Conservation (phyloP, 495 filamentous ascomycete genomes). For the Penicillium taxi region DNA sequence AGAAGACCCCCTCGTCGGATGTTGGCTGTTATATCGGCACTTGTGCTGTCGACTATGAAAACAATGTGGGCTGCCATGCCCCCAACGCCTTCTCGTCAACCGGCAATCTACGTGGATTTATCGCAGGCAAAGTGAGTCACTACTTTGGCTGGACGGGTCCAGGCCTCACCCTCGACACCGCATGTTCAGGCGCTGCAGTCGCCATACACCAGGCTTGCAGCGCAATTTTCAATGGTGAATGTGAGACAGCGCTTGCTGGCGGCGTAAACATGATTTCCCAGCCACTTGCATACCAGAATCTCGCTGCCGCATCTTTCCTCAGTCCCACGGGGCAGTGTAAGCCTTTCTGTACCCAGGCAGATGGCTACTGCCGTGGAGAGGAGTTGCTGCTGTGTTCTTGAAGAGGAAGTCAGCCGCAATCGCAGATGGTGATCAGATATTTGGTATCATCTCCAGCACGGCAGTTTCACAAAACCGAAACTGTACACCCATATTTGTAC, state of each 20-base stretch:
- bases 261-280: conserved; percentile 37
- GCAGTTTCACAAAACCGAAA: neutral
- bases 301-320: conserved; percentile 28
- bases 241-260: conserved; percentile 28
- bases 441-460: conserved; percentile 56
- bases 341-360: conserved; percentile 59
- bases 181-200: conserved; percentile 37
- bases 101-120: conserved; percentile 26
- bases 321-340: conserved; percentile 49
- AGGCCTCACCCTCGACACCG: conserved; percentile 35
- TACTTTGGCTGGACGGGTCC: conserved; percentile 47
- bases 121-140: conserved; percentile 30
- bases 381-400: conserved; percentile 56
- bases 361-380: conserved; percentile 69
- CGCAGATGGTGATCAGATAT: conserved; percentile 52
- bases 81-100: conserved; percentile 32
- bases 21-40: conserved; percentile 31
- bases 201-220: conserved; percentile 33
- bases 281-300: conserved; percentile 26
- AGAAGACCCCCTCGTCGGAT: too few relatives aligned
- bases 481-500: conserved; percentile 18
- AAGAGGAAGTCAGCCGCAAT: conserved; percentile 58
- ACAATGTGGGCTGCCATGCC: conserved; percentile 28
- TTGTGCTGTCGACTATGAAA: conserved; percentile 27
- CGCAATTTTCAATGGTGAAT: conserved; percentile 30